Conservation (phyloP, 2,329 filamentous ascomycete species). For the Tetracladium maxilliforme region DNA sequence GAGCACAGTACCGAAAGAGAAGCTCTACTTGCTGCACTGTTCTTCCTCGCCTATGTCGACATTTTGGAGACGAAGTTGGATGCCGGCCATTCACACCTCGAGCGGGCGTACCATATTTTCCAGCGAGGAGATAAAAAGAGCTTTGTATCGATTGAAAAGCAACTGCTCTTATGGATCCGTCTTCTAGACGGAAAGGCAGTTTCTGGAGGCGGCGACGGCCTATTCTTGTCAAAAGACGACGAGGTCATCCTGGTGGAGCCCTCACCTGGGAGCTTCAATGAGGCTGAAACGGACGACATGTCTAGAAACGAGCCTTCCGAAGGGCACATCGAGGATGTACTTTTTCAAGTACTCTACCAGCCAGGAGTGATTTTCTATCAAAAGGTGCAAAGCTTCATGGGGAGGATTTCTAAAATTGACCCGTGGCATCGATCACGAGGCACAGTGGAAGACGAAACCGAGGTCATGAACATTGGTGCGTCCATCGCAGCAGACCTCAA, state of each 20-base stretch:
- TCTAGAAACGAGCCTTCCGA: too few species aligned
- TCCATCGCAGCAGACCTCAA: slow-evolving; percentile 32
- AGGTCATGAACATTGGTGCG: slow-evolving; percentile 36
- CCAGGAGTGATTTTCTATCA: slow-evolving; percentile 39
- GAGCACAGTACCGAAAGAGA: too few species aligned
- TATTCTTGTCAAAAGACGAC: slow-evolving; percentile 33
- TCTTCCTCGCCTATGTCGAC: slow-evolving; percentile 38
- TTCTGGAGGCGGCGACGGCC: slow-evolving; percentile 37
- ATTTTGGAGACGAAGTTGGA: slow-evolving; percentile 25
- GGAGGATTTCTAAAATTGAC: slow-evolving; percentile 36
- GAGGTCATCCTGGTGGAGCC: slow-evolving; percentile 31
- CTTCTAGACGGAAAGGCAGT: slow-evolving; percentile 38
- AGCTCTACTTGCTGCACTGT: slow-evolving; percentile 32
- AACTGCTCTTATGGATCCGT: slow-evolving; percentile 37
- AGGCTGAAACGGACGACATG: too few species aligned
- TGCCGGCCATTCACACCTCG: slow-evolving; percentile 31
- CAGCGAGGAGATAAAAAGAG: slow-evolving; percentile 21
- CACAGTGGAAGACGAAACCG: slow-evolving; percentile 39
- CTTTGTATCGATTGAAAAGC: slow-evolving; percentile 25
- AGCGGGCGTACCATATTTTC: slow-evolving; percentile 31
- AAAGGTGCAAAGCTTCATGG: slow-evolving; percentile 39
- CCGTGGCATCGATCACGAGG: slow-evolving; percentile 37
- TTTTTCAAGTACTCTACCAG: slow-evolving; percentile 36
- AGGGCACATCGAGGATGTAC: too few species aligned
- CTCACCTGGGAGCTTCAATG: too few species aligned